Evolutionary conservation across 2,329 filamentous ascomycete genomes (phyloP), one percentile per base, ranked within the genome.

Genomic region (Arthrobotrys sphaeroides): DNA sequence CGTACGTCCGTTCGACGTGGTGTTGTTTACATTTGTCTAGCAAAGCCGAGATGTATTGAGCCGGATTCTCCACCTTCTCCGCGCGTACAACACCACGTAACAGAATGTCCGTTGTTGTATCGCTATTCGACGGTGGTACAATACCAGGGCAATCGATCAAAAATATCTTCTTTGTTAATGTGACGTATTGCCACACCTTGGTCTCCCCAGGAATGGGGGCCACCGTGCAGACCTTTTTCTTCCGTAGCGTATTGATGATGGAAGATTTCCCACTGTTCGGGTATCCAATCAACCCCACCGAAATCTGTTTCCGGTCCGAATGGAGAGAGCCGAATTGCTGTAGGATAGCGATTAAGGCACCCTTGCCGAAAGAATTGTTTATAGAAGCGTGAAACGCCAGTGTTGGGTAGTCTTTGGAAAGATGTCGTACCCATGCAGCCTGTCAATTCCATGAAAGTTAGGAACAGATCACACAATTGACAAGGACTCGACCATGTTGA

Each of bases 101-200:
- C 2, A 99, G 86, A 66, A 99, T 90, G 78, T 97, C 94, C 80
- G 94, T 89, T 26, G 94, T 91, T 0, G 90, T 91, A 80, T 97
- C 94, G 65, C 89, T 88, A 77, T 89, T 89, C 78, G 91, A 95
- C 0, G 95, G 94, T 2, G 95, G 95, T 0, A 98, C 95, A 42
- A 99, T 93, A 83, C 95, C 95, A 40, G 95, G 95, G 80, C 94
- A 98, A 80, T 99, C 95, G 79, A 99, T 98, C 65, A 99, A 87
- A 83, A 94, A 94, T 61, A 96, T 96, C 64, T 93, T 87, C 84
- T 94, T 96, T 91, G 96, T 97, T 73, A 98, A 84, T 1, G 93
- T 97, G 78, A 97, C 93, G 81, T 97, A 97, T 82, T 97, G 94
- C 94, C 95, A 98, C 28, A 97, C 91, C 84, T 97, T 98, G 33